These are phyloP conservation scores for Coemansia sp. DNA, from an alignment of 192 early-diverging fungal genomes.

Conservation along the genomic window DNA sequence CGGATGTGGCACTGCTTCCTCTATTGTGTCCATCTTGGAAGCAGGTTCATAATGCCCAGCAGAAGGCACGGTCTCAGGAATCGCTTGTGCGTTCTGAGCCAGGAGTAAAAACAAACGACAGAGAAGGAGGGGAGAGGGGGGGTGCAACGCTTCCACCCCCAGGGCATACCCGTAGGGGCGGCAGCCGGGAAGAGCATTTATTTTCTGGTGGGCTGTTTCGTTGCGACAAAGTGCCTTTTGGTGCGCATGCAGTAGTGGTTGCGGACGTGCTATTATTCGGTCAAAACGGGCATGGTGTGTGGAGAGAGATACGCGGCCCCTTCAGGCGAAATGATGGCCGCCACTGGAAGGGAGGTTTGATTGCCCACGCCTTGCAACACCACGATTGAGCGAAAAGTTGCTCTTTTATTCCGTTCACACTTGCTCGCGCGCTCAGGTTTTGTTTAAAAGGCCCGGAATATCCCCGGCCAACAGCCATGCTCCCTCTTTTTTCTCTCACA, in stretches of 20 bases:
- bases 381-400: constrained; percentile 5
- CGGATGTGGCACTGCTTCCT: background rate
- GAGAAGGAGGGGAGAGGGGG: background rate
- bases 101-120: background rate
- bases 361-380: constrained; percentile 6
- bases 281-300: background rate
- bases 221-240: background rate
- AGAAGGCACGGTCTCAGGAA: background rate
- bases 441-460: constrained; percentile 1
- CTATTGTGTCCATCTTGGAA: background rate
- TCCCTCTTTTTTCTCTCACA: constrained; percentile 5
- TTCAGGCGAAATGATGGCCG: background rate
- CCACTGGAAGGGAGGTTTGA: constrained; percentile 5
- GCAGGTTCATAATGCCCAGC: background rate
- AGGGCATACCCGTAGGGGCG: background rate
- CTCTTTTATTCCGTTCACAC: background rate
- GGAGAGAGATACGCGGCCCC: background rate
- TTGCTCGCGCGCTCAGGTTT: constrained; percentile 8
- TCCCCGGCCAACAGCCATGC: background rate
- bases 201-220: constrained; percentile 6
- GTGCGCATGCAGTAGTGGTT: too few relatives aligned
- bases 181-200: background rate
- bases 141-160: background rate
- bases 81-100: background rate
- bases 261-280: constrained; percentile 9